phyloP scores from a whole-genome alignment of 495 filamentous ascomycete species.

The Xylaria venustula region DNA sequence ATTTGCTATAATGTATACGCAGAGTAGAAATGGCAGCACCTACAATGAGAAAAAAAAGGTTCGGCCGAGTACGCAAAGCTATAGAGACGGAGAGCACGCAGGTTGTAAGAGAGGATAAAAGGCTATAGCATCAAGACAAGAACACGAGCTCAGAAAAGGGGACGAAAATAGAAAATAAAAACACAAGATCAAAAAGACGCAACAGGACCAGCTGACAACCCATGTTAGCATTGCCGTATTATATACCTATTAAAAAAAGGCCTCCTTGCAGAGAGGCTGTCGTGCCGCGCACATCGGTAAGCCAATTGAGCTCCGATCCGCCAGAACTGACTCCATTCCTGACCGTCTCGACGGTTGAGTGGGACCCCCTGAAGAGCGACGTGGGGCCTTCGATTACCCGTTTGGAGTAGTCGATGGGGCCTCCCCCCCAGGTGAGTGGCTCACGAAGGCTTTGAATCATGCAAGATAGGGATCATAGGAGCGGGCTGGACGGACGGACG shows the following conservation, averaged over 20 bases:
- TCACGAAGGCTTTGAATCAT: constrained; percentile 12
- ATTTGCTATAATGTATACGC: not conserved
- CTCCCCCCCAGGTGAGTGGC: constrained; percentile 2
- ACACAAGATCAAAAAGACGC: not conserved
- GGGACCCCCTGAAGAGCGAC: not conserved
- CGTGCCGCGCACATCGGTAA: constrained; percentile 2
- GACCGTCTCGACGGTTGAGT: constrained; percentile 9
- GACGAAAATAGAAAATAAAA: not conserved
- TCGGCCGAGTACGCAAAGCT: not conserved
- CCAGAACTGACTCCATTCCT: constrained; percentile 15
- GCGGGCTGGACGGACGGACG: not conserved
- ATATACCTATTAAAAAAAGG: not conserved
- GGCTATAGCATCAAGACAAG: not conserved
- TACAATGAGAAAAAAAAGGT: not conserved
- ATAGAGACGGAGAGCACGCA: not conserved
- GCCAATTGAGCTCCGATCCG: constrained; percentile 10
- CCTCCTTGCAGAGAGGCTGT: constrained; percentile 5
- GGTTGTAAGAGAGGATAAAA: not conserved
- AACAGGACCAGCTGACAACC: not conserved
- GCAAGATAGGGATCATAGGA: constrained; percentile 12
- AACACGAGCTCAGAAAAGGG: not conserved
- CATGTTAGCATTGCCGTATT: not conserved
- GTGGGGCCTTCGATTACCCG: not conserved
- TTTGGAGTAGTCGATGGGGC: not conserved
- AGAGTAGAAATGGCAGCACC: not conserved